phyloP scores from a whole-genome alignment of 371 early-diverging fungal genomes.

The Amoeboradix gromovi region DNA sequence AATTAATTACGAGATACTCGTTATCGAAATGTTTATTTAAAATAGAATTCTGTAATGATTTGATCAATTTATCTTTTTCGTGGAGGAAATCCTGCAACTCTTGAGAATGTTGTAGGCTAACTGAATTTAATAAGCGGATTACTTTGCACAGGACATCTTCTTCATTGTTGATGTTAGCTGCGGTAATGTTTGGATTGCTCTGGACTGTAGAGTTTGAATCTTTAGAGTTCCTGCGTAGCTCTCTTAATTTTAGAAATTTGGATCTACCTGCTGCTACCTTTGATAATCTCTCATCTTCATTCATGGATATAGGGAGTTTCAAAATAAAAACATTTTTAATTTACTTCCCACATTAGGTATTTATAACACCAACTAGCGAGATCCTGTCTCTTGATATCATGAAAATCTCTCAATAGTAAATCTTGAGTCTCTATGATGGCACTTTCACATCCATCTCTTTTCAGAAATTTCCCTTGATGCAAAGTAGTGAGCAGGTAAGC shows the following conservation, averaged over 20 bases:
- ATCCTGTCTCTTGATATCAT: too few relatives aligned
- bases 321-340: too few relatives aligned
- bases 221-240: neutral
- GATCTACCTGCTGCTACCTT: neutral
- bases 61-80: neutral
- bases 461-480: too few relatives aligned
- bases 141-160: neutral
- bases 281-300: neutral
- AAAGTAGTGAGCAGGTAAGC: neutral
- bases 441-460: too few relatives aligned
- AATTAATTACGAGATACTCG: too few relatives aligned
- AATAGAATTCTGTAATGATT: neutral
- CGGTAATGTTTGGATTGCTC: neutral
- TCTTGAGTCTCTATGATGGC: too few relatives aligned
- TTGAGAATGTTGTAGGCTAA: neutral
- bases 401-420: too few relatives aligned
- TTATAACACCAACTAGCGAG: too few relatives aligned
- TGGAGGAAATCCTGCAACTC: neutral
- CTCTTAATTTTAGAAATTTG: neutral
- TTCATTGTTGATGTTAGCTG: neutral
- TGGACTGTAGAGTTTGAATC: too few relatives aligned
- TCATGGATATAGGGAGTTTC: too few relatives aligned
- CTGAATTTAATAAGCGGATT: neutral
- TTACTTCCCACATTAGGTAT: too few relatives aligned
- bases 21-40: too few relatives aligned